Percentiles rank a stretch among this genome's conserved stretches.
Conservation (phyloP, 441 rosid species). For the Daphne laureola region DNA sequence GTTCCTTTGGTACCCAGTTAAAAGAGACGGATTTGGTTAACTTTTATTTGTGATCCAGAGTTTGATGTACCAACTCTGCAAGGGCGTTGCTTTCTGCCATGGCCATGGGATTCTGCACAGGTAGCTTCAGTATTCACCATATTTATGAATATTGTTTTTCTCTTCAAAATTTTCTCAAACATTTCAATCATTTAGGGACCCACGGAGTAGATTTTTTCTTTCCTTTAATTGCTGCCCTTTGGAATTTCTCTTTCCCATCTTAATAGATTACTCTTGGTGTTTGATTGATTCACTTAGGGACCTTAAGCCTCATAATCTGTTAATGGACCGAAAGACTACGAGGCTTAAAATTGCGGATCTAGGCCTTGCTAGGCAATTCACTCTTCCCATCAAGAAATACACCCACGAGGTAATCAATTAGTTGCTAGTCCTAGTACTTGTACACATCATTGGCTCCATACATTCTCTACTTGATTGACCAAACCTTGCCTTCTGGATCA, state of each 20-base stretch:
- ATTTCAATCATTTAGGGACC: not conserved
- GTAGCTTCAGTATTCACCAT: no score
- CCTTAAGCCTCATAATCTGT: slow-evolving; percentile 91
- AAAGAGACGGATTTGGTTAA: not conserved
- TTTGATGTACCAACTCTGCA: slow-evolving; percentile 95
- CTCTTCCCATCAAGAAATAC: slow-evolving; percentile 87
- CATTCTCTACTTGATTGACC: not conserved
- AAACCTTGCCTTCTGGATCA: slow-evolving; percentile 19
- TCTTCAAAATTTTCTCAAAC: no score
- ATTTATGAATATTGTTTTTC: no score
- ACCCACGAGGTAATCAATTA: slow-evolving; percentile 74
- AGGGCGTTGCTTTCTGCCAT: slow-evolving; percentile 93
- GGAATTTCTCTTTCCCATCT: not conserved
- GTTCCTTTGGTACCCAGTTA: no score
- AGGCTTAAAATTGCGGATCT: slow-evolving; percentile 92
- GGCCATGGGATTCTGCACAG: slow-evolving; percentile 96
- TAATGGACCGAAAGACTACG: slow-evolving; percentile 79
- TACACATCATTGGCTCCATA: not conserved
- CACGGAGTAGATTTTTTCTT: no score
- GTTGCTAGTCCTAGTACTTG: not conserved
- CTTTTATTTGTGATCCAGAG: slow-evolving; percentile 33
- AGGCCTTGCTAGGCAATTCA: slow-evolving; percentile 83
- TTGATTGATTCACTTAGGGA: slow-evolving; percentile 38
- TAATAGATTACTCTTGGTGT: not conserved
- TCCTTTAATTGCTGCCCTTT: not conserved